Percentiles rank a stretch among this genome's conserved stretches.
phyloP scores from a whole-genome alignment of 2,329 filamentous ascomycete species.

The Aspergillus phoenicis region DNA sequence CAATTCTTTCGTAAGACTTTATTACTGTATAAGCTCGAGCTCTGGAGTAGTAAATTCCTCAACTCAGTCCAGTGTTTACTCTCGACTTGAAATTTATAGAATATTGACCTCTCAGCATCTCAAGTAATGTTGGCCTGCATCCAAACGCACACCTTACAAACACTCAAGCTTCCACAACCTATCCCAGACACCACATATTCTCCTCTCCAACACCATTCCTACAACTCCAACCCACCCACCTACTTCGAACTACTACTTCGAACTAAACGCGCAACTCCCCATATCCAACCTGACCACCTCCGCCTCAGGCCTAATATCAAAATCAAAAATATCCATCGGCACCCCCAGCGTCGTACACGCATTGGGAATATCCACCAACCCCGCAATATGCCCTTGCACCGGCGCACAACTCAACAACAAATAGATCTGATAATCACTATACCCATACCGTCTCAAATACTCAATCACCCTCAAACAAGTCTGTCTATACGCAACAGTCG shows the following conservation, averaged over 20 bases:
- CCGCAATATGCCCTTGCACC: slow-evolving; percentile 83
- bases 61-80: no score
- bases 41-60: no score
- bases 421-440: slow-evolving; percentile 78
- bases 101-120: no score
- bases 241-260: slow-evolving; percentile 30
- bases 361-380: slow-evolving; percentile 89
- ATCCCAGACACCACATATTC: no score
- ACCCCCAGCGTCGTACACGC: slow-evolving; percentile 85
- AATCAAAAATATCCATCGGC: slow-evolving; percentile 93
- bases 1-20: no score
- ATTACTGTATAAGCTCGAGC: no score
- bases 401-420: slow-evolving; percentile 82
- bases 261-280: slow-evolving; percentile 68
- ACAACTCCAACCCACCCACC: no score
- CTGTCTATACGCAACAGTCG: slow-evolving; percentile 83
- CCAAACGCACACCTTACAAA: no score
- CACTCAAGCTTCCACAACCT: no score
- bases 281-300: slow-evolving; percentile 66
- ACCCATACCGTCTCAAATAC: slow-evolving; percentile 73
- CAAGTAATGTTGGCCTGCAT: no score
- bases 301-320: slow-evolving; percentile 75
- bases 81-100: no score
- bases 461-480: slow-evolving; percentile 77
- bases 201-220: no score